Base-by-base conservation (phyloP, 306 rosid genomes). In the Prunus campanulata region DNA sequence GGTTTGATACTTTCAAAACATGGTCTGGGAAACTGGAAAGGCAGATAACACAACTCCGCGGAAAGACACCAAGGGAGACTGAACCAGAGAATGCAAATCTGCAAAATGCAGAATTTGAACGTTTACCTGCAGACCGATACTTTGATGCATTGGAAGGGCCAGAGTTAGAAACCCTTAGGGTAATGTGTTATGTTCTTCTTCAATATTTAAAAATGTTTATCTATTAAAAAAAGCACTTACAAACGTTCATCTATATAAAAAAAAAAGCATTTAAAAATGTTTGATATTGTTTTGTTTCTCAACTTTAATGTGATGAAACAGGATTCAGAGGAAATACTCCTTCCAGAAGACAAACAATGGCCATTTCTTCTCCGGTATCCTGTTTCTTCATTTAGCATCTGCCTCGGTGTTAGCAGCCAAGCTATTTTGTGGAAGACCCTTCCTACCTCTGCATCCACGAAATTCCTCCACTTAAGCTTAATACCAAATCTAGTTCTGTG, bases 361-460 rank as follows among this genome's bases (percentile, higher is more conserved):
- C 97, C 98, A 49, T 93, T 93, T 80, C 92, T 93, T 49, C 97
- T 93, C 1, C 81, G 97, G 66, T 88, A 75, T 81, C 93, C 92
- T 0, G 51, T 93, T 64, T 88, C 98, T 32, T 82, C 91, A 5
- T 87, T 93, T 30, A 92, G 98, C 83, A 86, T 93, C 20, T 91
- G 96, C 66, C 97, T 93, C 27, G 98, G 98, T 39, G 85, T 93
- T 66, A 78, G 91, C 73, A 93, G 97, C 90, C 98, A 93, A 83
- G 97, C 98, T 57, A 90, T 93, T 69, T 79, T 93, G 46, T 93
- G 98, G 97, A 93, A 90, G 81, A 66, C 88, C 60, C 76, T 93
- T 18, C 91, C 98, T 55, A 87, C 87, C 44, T 74, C 96, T 25
- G 70, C 87, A 27, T 64, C 97, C 55, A 90, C 91, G 35, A 42